These are phyloP conservation scores for Boletus semigastroideus DNA, from an alignment of 1,284 basidiomycete species.

Conservation along the genomic window DNA sequence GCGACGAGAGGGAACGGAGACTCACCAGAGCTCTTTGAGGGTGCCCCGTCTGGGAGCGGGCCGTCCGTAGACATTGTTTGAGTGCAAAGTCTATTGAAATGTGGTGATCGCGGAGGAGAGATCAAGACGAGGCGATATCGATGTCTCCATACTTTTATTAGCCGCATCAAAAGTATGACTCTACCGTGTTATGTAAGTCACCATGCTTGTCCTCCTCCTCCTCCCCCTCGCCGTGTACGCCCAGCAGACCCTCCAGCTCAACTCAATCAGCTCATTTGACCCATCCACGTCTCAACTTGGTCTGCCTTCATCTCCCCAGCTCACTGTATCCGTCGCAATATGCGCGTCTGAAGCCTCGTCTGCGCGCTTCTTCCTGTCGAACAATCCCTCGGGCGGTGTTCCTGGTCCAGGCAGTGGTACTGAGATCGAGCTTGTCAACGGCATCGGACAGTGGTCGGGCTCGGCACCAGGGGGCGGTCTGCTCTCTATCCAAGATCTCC, in stretches of 20 bases:
- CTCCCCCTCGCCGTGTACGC: slow-evolving; percentile 7
- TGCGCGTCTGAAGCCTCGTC: slow-evolving; percentile 42
- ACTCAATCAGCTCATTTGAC: slow-evolving; percentile 35
- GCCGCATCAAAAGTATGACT: not conserved
- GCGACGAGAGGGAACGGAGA: not conserved
- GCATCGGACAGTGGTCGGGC: slow-evolving; percentile 59
- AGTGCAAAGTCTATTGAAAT: not conserved
- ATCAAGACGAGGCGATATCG: not conserved
- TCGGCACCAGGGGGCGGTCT: slow-evolving; percentile 44
- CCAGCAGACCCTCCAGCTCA: slow-evolving; percentile 35
- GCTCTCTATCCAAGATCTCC: slow-evolving; percentile 47
- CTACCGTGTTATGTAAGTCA: not conserved
- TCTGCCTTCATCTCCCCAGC: slow-evolving; percentile 41
- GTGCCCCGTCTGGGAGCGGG: slow-evolving; percentile 14
- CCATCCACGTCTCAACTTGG: slow-evolving; percentile 34
- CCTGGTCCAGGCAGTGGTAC: slow-evolving; percentile 43
- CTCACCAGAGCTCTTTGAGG: slow-evolving; percentile 39
- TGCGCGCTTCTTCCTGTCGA: slow-evolving; percentile 57
- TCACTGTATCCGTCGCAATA: slow-evolving; percentile 59
- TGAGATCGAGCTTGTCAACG: slow-evolving; percentile 52
- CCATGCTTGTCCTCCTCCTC: not conserved
- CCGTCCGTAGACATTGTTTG: slow-evolving; percentile 2
- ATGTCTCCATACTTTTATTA: not conserved
- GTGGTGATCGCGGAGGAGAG: not conserved
- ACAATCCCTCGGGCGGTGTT: slow-evolving; percentile 42